Evolutionary conservation across 805 yeast genomes (phyloP), one percentile per base, ranked within the genome.

Genomic region (Yamadazyma olivae): DNA sequence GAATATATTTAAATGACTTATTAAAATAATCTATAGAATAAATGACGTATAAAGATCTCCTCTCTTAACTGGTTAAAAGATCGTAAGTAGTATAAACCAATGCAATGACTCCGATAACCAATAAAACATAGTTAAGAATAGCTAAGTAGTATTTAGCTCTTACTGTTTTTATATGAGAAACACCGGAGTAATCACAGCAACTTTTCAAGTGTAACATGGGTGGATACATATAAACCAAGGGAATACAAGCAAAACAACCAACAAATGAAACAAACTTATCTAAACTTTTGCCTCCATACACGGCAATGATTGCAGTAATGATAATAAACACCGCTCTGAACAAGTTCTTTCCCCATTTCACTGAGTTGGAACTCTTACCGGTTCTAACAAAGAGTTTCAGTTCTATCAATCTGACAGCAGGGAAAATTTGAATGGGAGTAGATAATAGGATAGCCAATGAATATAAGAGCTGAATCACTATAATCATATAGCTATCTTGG

Each of bases 191-290:
- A 23, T 43, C 46, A 41, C 72, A 67, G 42, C 79, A 75, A 37
- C 78, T 64, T 50, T 65, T 72, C 36, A 77, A 65, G 50, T 85
- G 93, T 35, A 85, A 61, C 70, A 85, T 68, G 13, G 95, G 93
- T 6, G 95, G 93, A 50, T 84, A 83, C 78, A 85, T 80, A 61
- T 85, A 85, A 4, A 85, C 93, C 62, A 85, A 70, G 2, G 95
- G 95, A 37, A 85, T 82, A 51, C 95, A 85, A 1, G 91, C 90
- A 61, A 85, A 81, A 35, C 89, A 82, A 3, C 95, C 95, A 35
- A 85, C 83, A 51, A 85, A 79, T 2, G 90, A 79, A 8, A 85
- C 91, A 59, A 85, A 82, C 44, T 66, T 70, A 53, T 85, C 93
- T 43, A 85, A 61, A 48, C 83, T 76, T 39, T 74, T 67, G 1